These are phyloP conservation scores for Colletotrichum plurivorum DNA, from an alignment of 2,329 filamentous ascomycete genomes.

Conservation along the genomic window DNA sequence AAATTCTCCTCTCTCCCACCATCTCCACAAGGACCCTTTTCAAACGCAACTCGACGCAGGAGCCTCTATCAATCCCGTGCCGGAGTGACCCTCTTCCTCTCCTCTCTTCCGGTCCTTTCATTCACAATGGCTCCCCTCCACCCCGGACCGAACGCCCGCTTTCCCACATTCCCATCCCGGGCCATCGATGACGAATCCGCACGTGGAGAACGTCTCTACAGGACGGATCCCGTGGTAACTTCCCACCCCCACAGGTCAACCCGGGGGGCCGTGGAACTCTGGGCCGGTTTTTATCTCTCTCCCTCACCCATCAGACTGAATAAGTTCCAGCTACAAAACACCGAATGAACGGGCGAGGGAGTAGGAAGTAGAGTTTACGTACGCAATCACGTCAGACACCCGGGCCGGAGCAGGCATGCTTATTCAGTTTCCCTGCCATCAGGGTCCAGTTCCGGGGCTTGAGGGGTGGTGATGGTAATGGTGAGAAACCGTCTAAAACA, in stretches of 20 bases:
- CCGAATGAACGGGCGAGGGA: constrained; percentile 7
- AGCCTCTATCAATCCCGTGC: constrained; percentile 20
- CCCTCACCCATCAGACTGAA: neutral
- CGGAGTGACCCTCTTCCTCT: neutral
- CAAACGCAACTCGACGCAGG: constrained; percentile 6
- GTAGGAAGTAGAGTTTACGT: neutral
- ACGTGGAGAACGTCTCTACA: constrained; percentile 1
- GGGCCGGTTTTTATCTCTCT: neutral
- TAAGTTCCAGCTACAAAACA: neutral
- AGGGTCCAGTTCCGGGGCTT: constrained; percentile 9
- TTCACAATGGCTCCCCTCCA: neutral
- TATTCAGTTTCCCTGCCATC: neutral
- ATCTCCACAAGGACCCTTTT: constrained; percentile 1
- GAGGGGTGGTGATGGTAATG: neutral
- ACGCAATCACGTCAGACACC: constrained; percentile 13
- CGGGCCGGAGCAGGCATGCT: constrained; percentile 1
- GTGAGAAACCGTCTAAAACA: constrained; percentile 4
- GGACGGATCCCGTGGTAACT: neutral
- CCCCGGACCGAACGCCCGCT: neutral
- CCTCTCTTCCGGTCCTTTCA: neutral
- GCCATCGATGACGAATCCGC: constrained; percentile 8
- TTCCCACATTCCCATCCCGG: constrained; percentile 14
- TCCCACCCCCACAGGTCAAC: constrained; percentile 2
- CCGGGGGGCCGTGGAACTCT: neutral
- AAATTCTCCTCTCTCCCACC: constrained; percentile 1